Evolutionary conservation across 2,329 filamentous ascomycete species (phyloP), one percentile per base, ranked within the genome.

Genomic region (Leptographium wingfieldii): DNA sequence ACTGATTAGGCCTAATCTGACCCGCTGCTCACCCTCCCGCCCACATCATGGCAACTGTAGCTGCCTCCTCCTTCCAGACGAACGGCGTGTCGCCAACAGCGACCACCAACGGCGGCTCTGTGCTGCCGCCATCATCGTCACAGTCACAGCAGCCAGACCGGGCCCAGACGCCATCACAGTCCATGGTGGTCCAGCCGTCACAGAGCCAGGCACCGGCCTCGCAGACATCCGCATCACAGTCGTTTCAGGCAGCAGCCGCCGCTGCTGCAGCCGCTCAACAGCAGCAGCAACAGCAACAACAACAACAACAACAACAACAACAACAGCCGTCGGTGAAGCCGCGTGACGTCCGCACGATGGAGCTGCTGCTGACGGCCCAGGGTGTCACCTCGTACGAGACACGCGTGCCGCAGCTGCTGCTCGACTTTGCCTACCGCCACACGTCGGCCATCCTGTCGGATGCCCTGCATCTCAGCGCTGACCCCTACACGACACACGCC

Each of bases 371-470:
- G 56, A 86, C 85, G 25, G 87, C 86, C 9, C 86, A 91, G 67
- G 88, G 88, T 68, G 88, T 92, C 11, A 85, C 86, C 5, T 80
- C 85, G 49, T 94, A 90, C 77, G 88, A 92, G 71, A 83, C 87
- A 71, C 88, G 89, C 67, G 88, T 94, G 1, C 89, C 89, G 0
- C 80, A 92, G 0, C 84, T 92, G 61, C 84, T 94, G 56, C 84
- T 94, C 70, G 89, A 94, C 75, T 92, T 92, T 69, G 87, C 89
- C 56, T 94, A 94, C 79, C 84, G 89, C 46, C 88, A 91, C 77
- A 89, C 86, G 11, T 84, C 83, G 1, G 80, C 82, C 60, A 78
- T 92, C 43, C 82, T 92, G 25, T 83, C 77, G 65, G 87, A 91
- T 73, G 85, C 84, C 7, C 73, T 89, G 19, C 85, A 88, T 67